Base-by-base conservation (phyloP, 345 rosid genomes). In the Leavenworthia alabamica region DNA sequence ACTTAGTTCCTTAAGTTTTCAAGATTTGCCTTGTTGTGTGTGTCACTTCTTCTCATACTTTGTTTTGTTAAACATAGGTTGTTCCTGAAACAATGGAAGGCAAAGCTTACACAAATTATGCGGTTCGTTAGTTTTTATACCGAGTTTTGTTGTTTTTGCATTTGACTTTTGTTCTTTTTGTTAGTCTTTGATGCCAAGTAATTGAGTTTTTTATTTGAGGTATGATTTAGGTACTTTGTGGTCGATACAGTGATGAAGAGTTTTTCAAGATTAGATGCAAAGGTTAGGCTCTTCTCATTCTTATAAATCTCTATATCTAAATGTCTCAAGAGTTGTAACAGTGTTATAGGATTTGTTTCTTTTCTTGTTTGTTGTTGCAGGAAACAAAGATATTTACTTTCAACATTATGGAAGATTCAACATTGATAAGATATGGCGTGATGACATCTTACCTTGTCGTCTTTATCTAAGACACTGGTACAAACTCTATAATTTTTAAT, bases 401-500 rank as follows among this genome's bases (percentile, higher is more conserved):
- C 83, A 87, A 65, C 82, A 80, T 36, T 93, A 82, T 49, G 96
- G 96, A 44, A 77, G 72, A 55, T 80, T 77, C 62, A 75, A 85
- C 79, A 84, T 91, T 19, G 69, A 86, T 1, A 84, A 82, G 80
- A 88, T 91, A 67, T 91, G 96, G 96, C 74, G 82, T 19, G 96
- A 88, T 53, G 96, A 89, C 45, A 77, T 86, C 66, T 83, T 89
- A 41, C 97, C 97, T 65, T 93, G 97, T 26, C 97, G 94, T 46
- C 70, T 80, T 64, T 93, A 93, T 73, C 86, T 93, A 56, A 80
- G 97, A 52, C 99, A 93, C 63, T 89, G 94, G 99, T 89, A 73
- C 51, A 20, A 1, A 1, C 22, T 20, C 22, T 20, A 20, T 20
- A 20, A 20, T 20, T 28, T 36, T 28, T 12, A 16, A 8, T 8